phyloP scores from a whole-genome alignment of 2,329 filamentous ascomycete species.

The Trichoderma harzianum region DNA sequence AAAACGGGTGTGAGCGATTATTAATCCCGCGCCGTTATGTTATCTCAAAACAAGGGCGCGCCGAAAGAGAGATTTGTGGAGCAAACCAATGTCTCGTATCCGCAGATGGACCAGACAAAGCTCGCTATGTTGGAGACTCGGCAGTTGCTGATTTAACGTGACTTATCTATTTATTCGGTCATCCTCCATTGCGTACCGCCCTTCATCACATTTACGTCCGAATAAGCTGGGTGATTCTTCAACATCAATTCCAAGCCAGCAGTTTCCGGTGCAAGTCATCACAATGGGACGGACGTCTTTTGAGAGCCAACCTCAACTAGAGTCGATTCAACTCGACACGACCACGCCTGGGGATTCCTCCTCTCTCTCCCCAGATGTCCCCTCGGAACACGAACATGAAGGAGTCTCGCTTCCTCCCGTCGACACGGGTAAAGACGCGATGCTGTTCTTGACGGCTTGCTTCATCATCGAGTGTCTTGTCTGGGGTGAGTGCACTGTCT shows the following conservation, averaged over 20 bases:
- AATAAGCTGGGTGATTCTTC: not conserved
- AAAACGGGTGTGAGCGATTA: not conserved
- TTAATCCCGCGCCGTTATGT: not conserved
- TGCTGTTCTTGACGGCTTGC: slow-evolving; percentile 33
- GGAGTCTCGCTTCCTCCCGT: slow-evolving; percentile 30
- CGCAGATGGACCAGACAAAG: not conserved
- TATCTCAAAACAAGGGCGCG: not conserved
- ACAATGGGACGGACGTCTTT: not conserved
- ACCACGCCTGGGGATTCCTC: not conserved
- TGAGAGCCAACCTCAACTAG: not conserved
- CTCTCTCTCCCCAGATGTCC: not conserved
- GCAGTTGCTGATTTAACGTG: not conserved
- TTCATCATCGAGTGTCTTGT: slow-evolving; percentile 34
- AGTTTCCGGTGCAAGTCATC: not conserved
- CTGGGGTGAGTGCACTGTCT: slow-evolving; percentile 28
- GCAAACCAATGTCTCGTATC: not conserved
- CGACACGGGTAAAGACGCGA: slow-evolving; percentile 34
- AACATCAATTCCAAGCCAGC: not conserved
- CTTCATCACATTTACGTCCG: not conserved
- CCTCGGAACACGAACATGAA: slow-evolving; percentile 19
- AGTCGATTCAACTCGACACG: slow-evolving; percentile 4
- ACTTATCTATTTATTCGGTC: not conserved
- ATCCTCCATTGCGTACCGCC: not conserved
- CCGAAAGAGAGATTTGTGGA: not conserved
- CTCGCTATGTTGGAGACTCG: not conserved